Evolutionary conservation across 2,329 filamentous ascomycete genomes (phyloP).

Genomic region (Trichoderma polysporum): DNA sequence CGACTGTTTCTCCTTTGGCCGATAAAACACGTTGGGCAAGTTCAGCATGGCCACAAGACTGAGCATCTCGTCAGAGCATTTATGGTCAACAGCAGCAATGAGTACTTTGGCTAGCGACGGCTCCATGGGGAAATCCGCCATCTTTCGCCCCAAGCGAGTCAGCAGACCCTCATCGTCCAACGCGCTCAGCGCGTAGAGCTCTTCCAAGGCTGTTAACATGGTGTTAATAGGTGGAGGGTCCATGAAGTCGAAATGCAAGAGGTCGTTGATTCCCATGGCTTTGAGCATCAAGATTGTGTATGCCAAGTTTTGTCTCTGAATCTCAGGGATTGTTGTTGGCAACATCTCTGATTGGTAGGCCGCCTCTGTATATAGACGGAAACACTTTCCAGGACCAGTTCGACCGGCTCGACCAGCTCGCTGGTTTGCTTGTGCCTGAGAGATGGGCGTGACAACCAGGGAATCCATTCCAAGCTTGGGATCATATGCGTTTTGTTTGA

Average conservation of each 20-base stretch:
- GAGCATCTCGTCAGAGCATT: conserved; percentile 90
- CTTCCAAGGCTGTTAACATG: conserved; percentile 93
- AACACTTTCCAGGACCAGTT: conserved; percentile 94
- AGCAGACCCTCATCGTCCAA: conserved; percentile 93
- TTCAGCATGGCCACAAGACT: conserved; percentile 95
- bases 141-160: conserved; percentile 88
- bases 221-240: conserved; percentile 96
- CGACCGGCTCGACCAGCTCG: conserved; percentile 88
- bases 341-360: conserved; percentile 97
- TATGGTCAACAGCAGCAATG: conserved; percentile 81
- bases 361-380: conserved; percentile 90
- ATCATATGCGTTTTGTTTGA: conserved; percentile 97
- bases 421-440: conserved; percentile 94
- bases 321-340: conserved; percentile 92
- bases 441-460: conserved; percentile 91
- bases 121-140: conserved; percentile 99
- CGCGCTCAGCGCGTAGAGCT: conserved; percentile 87
- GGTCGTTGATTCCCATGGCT: conserved; percentile 97
- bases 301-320: conserved; percentile 89
- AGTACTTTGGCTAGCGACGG: conserved; percentile 87
- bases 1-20: conserved; percentile 94
- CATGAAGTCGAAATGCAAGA: conserved; percentile 98
- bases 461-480: conserved; percentile 98
- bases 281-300: conserved; percentile 97
- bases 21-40: conserved; percentile 83